These are phyloP conservation scores for Fonsecaea monophora DNA, from an alignment of 2,329 filamentous ascomycete genomes.

Conservation along the genomic window DNA sequence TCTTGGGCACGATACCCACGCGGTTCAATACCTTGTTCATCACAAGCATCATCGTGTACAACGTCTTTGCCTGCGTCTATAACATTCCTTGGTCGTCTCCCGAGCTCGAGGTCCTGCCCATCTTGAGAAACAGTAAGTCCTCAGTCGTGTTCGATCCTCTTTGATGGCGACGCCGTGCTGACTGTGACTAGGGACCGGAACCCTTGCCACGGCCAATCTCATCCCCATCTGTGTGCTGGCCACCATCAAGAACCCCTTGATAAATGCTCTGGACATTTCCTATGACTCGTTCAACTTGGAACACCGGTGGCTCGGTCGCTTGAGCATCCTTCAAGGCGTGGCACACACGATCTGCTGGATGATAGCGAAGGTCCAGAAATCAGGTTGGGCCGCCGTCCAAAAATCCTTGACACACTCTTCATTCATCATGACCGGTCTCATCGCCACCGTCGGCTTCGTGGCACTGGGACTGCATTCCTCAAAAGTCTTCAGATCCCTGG, in stretches of 20 bases:
- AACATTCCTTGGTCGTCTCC: constrained; percentile 49
- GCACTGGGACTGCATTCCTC: constrained; percentile 72
- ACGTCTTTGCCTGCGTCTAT: constrained; percentile 58
- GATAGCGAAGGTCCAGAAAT: constrained; percentile 66
- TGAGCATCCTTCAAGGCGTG: constrained; percentile 72
- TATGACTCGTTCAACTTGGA: constrained; percentile 62
- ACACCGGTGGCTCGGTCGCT: constrained; percentile 78
- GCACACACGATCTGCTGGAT: constrained; percentile 76
- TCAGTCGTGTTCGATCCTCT: background rate
- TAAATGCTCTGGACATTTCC: constrained; percentile 49
- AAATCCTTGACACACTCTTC: constrained; percentile 40
- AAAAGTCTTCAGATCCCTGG: constrained; percentile 85
- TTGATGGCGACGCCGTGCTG: background rate
- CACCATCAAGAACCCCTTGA: constrained; percentile 53
- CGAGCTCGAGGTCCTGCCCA: constrained; percentile 44
- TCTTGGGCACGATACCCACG: constrained; percentile 55
- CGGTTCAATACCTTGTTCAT: constrained; percentile 54
- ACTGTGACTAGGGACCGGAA: constrained; percentile 38
- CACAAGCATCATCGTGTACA: constrained; percentile 50
- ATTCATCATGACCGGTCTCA: constrained; percentile 51
- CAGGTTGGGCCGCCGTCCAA: constrained; percentile 48
- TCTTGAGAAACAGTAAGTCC: constrained; percentile 51
- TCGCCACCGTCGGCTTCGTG: constrained; percentile 62
- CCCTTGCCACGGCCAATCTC: constrained; percentile 52
- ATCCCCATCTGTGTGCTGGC: constrained; percentile 52